Percentiles rank a stretch among this genome's conserved stretches.
phyloP scores from a whole-genome alignment of 441 rosid species.

The Geranium incanum region DNA sequence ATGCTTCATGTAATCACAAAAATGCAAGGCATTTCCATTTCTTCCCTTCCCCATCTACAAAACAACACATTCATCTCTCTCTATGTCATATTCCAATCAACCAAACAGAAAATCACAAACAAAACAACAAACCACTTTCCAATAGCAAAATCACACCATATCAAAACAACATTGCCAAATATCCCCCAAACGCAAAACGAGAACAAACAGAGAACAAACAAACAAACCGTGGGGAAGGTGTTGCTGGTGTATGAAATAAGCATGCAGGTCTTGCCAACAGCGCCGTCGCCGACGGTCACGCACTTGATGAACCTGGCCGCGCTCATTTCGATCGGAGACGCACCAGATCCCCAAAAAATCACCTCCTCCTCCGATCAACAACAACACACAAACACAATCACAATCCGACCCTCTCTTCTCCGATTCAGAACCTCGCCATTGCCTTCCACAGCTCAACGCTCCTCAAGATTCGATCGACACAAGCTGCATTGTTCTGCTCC shows the following conservation, averaged over 20 bases:
- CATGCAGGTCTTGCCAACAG: constrained; percentile 3
- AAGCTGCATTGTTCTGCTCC: not conserved
- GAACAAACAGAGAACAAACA: not conserved
- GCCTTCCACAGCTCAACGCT: not conserved
- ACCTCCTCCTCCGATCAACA: not conserved
- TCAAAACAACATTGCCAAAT: too few species aligned
- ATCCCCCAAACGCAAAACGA: not conserved
- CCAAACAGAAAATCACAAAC: too few species aligned
- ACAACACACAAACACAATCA: not conserved
- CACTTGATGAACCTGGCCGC: constrained; percentile 1
- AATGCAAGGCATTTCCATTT: too few species aligned
- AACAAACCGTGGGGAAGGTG: constrained; percentile 2
- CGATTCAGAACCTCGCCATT: not conserved
- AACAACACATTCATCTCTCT: too few species aligned
- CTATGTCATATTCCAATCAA: not conserved
- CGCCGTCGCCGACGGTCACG: constrained; percentile 4
- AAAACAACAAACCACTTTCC: too few species aligned
- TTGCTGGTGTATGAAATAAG: not conserved
- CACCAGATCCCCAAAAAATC: not conserved
- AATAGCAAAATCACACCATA: too few species aligned
- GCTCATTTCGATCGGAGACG: not conserved
- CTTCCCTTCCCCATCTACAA: too few species aligned
- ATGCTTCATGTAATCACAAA: too few species aligned
- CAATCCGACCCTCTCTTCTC: not conserved
- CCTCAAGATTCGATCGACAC: not conserved